Base-by-base conservation (phyloP, 768 basidiomycete species). In the Naematelia encephala region DNA sequence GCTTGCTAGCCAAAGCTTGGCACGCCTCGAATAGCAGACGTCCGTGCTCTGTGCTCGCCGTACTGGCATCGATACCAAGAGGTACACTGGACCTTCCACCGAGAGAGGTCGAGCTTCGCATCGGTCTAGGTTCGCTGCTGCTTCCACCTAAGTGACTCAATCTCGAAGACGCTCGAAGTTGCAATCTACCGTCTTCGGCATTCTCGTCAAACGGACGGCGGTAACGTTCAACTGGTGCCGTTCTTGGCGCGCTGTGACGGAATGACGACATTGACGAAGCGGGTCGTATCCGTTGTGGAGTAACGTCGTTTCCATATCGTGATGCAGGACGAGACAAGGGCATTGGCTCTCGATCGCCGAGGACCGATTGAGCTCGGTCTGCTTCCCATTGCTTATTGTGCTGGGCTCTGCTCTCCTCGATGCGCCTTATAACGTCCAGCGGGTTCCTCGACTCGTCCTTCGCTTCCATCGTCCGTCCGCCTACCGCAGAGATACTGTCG, bases 11-110 rank as follows among this genome's bases (percentile, higher is more conserved):
- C 26, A 73, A 49, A 3, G 63, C 59, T 12, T 62, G 63, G 60
- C 57, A 67, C n/a, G 72, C 69, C 52, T 73, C 69, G 54, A 69
- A 63, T 2, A 73, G 60, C n/a, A 70, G 57, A 49, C 69, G 61
- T 14, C 72, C 72, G 57, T 73, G 72, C 43, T 73, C 72, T 3
- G 67, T 61, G 4, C 54, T 43, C 4, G 64, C 30, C 2, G 54
- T 21, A 13, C 58, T 26, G 4, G 63, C 13, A 29, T 66, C 66
- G 34, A 61, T 27, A n/a, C n/a, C n/a, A 19, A 48, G 51, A n/a
- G 63, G 39, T 8, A 54, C 57, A 25, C 42, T 49, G 3, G 55
- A 54, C 5, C 58, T 23, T 5, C 57, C 56, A 1, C 66, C 63
- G 0, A 68, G 57, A 3, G 57, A 58, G 8, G 69, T 68, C 21